Base-by-base conservation (phyloP, 1,284 basidiomycete genomes). In the Rhodotorula sp. region DNA sequence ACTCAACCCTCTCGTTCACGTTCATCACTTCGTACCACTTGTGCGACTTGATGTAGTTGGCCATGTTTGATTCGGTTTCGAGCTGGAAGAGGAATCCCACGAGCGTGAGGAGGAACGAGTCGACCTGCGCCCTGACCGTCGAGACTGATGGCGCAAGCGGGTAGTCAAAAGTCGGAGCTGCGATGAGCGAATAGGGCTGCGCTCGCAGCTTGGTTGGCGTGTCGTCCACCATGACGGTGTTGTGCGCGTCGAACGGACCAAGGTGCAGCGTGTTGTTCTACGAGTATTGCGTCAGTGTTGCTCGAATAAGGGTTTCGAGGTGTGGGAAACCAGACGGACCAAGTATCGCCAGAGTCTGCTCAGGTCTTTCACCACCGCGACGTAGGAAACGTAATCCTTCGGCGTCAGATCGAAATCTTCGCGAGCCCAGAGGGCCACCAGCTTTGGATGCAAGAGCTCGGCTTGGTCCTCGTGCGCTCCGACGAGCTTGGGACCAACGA, bases 201-300 rank as follows among this genome's bases (percentile, higher is more conserved):
- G 67, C 70, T 19, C 70, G 64, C 1, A 74, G 60, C 55, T 74
- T 74, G 16, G 34, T 38, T 10, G 70, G 66, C 6, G 73, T 74
- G 66, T 74, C 73, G 60, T 74, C 73, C 8, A 71, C 65, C 62
- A 71, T 71, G 50, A 68, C 69, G 5, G 65, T 71, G 70, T 69
- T 69, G 34, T 43, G 14, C 12, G 59, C 28, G 52, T 54, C 23
- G 19, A 58, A 57, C 23, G 23, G 19, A 2, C 60, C 64, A 5
- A 34, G 14, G 3, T 52, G 45, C 34, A 34, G 10, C 8, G 28
- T 19, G 28, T 26, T 16, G 28, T 23, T 31, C 18, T 4, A 4
- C 14, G 16, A 18, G 14, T 16, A 48, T 28, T 0, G n/a, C 16
- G 50, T 67, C n/a, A 47, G 61, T n/a, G 6, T 3, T 19, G 26